Evolutionary conservation across 2,329 filamentous ascomycete species (phyloP).

Genomic region (Trichophyton benhamiae): DNA sequence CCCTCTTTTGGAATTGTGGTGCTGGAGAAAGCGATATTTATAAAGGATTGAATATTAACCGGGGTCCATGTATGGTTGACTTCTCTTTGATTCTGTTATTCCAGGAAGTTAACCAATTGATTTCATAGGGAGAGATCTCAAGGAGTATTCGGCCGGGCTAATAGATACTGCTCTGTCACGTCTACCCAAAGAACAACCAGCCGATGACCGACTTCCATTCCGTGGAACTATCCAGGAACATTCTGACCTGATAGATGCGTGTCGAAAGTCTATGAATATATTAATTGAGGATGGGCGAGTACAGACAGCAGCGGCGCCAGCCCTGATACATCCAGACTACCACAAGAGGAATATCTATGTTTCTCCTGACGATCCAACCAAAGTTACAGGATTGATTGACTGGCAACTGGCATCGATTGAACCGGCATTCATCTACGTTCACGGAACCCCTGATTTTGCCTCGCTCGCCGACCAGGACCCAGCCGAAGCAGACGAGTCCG

Average conservation of each 20-base stretch:
- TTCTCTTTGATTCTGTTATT: too few species aligned
- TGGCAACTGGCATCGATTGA: conserved; percentile 25
- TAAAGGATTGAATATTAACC: conserved; percentile 5
- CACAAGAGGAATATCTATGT: conserved; percentile 26
- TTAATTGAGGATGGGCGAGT: conserved; percentile 17
- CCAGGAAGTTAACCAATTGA: neutral
- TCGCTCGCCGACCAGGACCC: too few species aligned
- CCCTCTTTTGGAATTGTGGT: conserved; percentile 15
- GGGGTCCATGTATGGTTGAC: conserved; percentile 12
- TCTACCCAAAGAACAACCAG: conserved; percentile 5
- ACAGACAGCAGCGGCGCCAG: conserved; percentile 12
- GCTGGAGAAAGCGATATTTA: conserved; percentile 12
- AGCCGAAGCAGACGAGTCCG: too few species aligned
- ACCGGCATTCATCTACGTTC: conserved; percentile 18
- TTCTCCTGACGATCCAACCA: conserved; percentile 20
- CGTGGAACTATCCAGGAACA: conserved; percentile 12
- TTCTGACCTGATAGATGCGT: conserved; percentile 11
- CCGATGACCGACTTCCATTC: conserved; percentile 10
- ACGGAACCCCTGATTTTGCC: conserved; percentile 15
- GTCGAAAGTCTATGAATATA: conserved; percentile 16
- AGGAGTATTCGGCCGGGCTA: conserved; percentile 11
- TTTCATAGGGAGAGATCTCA: conserved; percentile 2
- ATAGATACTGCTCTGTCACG: conserved; percentile 13
- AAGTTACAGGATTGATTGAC: conserved; percentile 24
- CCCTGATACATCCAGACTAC: conserved; percentile 22